phyloP scores from a whole-genome alignment of 306 rosid species.

The Fragaria nilgerrensis region DNA sequence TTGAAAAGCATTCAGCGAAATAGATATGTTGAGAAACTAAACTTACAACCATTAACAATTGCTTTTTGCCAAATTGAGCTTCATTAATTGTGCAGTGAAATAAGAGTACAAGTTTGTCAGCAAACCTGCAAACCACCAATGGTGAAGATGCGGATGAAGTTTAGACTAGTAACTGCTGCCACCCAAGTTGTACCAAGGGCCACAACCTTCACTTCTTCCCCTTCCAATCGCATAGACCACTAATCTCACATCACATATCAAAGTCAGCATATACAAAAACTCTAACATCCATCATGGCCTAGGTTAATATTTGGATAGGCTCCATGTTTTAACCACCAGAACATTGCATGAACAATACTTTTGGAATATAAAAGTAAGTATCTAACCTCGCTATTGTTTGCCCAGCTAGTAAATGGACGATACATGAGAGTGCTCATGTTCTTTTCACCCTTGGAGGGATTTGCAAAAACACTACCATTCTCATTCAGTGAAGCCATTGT shows the following conservation, averaged over 20 bases:
- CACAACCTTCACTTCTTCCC: conserved; percentile 91
- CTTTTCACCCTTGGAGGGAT: conserved; percentile 92
- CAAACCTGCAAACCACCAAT: conserved; percentile 91
- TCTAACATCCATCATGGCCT: conserved; percentile 10
- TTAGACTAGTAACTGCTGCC: conserved; percentile 83
- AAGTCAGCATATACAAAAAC: conserved; percentile 31
- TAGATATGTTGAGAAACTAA: conserved; percentile 3
- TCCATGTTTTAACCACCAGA: conserved; percentile 12
- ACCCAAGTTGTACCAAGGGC: conserved; percentile 87
- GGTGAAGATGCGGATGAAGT: conserved; percentile 86
- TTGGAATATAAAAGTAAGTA: conserved; percentile 14
- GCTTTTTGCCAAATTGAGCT: not conserved
- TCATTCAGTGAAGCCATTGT: conserved; percentile 93
- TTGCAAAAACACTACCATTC: conserved; percentile 77
- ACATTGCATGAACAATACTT: conserved; percentile 6
- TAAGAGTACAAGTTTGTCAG: not conserved
- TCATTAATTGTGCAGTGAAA: not conserved
- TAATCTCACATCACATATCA: conserved; percentile 32
- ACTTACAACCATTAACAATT: conserved; percentile 5
- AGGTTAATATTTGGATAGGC: conserved; percentile 1
- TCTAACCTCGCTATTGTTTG: conserved; percentile 86
- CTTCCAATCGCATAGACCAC: conserved; percentile 99
- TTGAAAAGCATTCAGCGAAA: conserved; percentile 30
- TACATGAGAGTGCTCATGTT: conserved; percentile 93
- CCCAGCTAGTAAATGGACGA: conserved; percentile 96